Evolutionary conservation across 208 protist genomes (phyloP).

Genomic region (Crithidia mellificae): DNA sequence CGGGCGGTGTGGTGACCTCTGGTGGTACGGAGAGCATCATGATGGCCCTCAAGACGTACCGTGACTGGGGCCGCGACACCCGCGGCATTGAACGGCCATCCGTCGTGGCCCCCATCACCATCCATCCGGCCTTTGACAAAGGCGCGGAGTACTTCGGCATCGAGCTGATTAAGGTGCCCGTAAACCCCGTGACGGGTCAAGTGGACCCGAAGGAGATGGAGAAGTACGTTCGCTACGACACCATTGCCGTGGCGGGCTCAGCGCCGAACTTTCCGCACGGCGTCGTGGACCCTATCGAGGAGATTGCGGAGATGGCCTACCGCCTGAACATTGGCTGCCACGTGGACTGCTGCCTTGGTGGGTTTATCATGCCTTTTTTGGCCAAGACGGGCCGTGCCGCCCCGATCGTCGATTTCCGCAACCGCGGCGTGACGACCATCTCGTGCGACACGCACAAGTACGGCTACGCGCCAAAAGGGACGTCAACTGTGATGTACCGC

Average conservation of each 20-base stretch:
- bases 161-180: conserved; percentile 91
- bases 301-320: conserved; percentile 89
- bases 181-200: conserved; percentile 73
- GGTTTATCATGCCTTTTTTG: conserved; percentile 97
- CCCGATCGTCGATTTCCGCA: conserved; percentile 95
- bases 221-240: conserved; percentile 94
- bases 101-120: conserved; percentile 91
- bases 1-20: conserved; percentile 96
- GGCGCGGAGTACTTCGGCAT: conserved; percentile 96
- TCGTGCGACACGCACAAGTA: conserved; percentile 99
- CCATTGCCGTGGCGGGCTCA: conserved; percentile 94
- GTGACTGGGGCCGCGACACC: conserved; percentile 85
- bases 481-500: conserved; percentile 95
- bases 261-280: conserved; percentile 96
- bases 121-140: conserved; percentile 98
- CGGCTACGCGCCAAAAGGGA: conserved; percentile 98
- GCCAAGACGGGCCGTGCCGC: conserved; percentile 85
- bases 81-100: conserved; percentile 90
- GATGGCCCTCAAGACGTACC: conserved; percentile 97
- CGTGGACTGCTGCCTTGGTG: conserved; percentile 98
- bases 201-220: conserved; percentile 83
- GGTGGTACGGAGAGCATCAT: conserved; percentile 97
- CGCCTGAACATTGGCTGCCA: conserved; percentile 95
- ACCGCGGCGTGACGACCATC: conserved; percentile 97
- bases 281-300: conserved; percentile 89